phyloP scores from a whole-genome alignment of 805 yeast genomes.

The Ascoidea rubescens region DNA sequence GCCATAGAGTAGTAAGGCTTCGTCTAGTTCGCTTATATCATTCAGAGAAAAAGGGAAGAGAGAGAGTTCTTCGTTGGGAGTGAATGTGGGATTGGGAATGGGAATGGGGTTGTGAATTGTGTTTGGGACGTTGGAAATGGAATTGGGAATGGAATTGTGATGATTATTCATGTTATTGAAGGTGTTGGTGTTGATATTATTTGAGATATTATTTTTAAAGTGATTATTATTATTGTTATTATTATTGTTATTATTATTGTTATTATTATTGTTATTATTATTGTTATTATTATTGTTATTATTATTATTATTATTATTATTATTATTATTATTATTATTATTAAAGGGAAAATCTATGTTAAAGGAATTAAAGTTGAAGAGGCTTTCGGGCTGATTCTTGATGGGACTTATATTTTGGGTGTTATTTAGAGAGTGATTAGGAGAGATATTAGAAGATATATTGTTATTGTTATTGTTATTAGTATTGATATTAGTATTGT shows the following conservation, averaged over 20 bases:
- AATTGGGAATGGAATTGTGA: too few relatives aligned
- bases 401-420: constrained; percentile 6
- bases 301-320: neutral
- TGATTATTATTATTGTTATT: neutral
- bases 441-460: neutral
- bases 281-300: constrained; percentile 2
- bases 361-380: constrained; percentile 1
- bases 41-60: neutral
- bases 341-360: too few relatives aligned
- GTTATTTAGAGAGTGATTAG: neutral
- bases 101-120: too few relatives aligned
- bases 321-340: neutral
- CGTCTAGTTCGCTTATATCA: neutral
- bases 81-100: too few relatives aligned
- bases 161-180: too few relatives aligned
- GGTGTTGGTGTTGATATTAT: too few relatives aligned
- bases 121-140: too few relatives aligned
- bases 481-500: neutral
- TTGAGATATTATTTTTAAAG: too few relatives aligned
- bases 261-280: neutral
- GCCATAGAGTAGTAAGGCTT: neutral
- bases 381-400: neutral
- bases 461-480: neutral
- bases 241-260: neutral
- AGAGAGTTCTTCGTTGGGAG: too few relatives aligned